Conservation (phyloP, 805 yeast genomes). For the Lipomyces lipofer region DNA sequence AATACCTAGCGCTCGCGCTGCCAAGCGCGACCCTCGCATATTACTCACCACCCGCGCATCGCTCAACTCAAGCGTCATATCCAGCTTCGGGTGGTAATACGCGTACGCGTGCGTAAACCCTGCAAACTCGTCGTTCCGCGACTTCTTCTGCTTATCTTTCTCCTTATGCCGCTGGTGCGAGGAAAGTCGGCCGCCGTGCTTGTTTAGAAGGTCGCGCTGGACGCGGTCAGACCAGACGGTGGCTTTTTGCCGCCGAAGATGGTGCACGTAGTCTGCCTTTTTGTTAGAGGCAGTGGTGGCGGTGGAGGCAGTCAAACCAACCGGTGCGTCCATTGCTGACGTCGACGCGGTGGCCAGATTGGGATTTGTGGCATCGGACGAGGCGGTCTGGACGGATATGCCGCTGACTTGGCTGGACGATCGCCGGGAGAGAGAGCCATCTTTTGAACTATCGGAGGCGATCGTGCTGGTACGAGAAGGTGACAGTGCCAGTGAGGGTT, state of each 20-base stretch:
- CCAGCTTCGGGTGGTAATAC: constrained; percentile 29
- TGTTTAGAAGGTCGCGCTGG: constrained; percentile 10
- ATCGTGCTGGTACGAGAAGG: not conserved
- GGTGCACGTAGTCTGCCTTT: constrained; percentile 15
- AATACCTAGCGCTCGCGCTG: not conserved
- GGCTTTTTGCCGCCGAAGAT: constrained; percentile 28
- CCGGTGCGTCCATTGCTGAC: not conserved
- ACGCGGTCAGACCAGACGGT: constrained; percentile 25
- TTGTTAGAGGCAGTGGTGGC: constrained; percentile 3
- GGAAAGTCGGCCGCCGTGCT: no score
- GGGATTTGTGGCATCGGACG: not conserved
- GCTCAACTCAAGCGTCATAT: constrained; percentile 28
- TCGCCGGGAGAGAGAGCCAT: not conserved
- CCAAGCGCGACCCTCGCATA: not conserved
- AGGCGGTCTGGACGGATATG: not conserved
- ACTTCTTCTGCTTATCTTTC: constrained; percentile 1
- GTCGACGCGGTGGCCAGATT: not conserved
- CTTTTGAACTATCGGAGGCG: no score
- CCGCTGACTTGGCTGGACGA: not conserved
- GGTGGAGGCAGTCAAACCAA: not conserved
- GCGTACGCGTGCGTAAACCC: constrained; percentile 23
- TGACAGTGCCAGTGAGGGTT: not conserved
- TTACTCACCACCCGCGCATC: constrained; percentile 22
- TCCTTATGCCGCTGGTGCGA: constrained; percentile 1
- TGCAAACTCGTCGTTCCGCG: constrained; percentile 10